A percentile compares a stretch with the other conserved stretches of the same genome.
Conservation (phyloP, 257 asterid species). For the Lithospermum erythrorhizon region DNA sequence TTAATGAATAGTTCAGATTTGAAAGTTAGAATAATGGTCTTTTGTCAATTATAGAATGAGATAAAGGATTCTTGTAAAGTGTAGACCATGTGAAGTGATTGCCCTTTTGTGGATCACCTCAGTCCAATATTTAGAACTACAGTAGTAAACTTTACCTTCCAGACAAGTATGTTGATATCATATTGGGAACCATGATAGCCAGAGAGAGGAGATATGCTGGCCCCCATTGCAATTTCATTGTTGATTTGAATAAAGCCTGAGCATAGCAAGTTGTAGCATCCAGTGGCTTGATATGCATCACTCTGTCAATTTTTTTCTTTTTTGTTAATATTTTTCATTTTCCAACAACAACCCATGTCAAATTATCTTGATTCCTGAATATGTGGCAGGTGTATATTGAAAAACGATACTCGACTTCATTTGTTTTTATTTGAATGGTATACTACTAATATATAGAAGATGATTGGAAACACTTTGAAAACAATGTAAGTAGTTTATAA, state of each 20-base stretch:
- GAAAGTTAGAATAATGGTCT: background rate
- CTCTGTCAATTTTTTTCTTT: slow-evolving; percentile 8
- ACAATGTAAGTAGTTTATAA: no score
- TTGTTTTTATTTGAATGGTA: no score
- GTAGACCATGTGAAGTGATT: background rate
- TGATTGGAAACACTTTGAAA: no score
- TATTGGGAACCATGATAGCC: slow-evolving; percentile 11
- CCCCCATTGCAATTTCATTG: slow-evolving; percentile 14
- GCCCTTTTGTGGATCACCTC: background rate
- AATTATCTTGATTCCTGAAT: background rate
- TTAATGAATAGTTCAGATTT: background rate
- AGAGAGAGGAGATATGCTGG: slow-evolving; percentile 14
- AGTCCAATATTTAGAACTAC: no score
- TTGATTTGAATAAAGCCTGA: slow-evolving; percentile 26
- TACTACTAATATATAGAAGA: no score
- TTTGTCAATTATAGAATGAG: background rate
- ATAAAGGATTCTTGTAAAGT: background rate
- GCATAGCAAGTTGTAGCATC: slow-evolving; percentile 29
- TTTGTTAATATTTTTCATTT: background rate
- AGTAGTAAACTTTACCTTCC: slow-evolving; percentile 13
- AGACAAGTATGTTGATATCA: slow-evolving; percentile 17
- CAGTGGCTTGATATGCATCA: slow-evolving; percentile 19
- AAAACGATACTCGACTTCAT: no score
- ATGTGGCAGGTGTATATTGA: no score
- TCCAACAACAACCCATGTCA: background rate